Evolutionary conservation across 257 asterid species (phyloP), one percentile per base, ranked within the genome.

Genomic region (Hygrophila difformis): DNA sequence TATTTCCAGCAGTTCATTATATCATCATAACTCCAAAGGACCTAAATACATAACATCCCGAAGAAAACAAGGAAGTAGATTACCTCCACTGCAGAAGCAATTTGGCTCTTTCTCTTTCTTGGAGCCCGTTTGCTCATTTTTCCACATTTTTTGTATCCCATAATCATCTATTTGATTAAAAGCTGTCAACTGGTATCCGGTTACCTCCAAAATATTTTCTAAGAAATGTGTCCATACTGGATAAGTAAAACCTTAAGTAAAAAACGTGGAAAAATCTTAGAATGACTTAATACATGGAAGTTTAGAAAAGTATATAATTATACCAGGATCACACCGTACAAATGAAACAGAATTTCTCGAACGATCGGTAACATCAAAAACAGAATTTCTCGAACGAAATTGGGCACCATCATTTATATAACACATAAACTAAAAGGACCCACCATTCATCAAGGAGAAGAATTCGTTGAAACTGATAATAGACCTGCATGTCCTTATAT

Each of bases 11-110:
- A 34, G 50, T 56, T 65, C 46, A 44, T 60, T 39, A 56, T 20
- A 39, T 65, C 52, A 73, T 62, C 59, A 54, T 18, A 47, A n/a
- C n/a, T n/a, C n/a, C n/a, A n/a, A n/a, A 56, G 44, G 64, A 48
- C 45, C 62, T 8, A 44, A 47, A 47, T 22, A 5, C 33, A 33
- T 40, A 46, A 45, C 28, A 47, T 16, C n/a, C 28, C 17, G 46
- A 56, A 54, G 54, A n/a, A 47, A 55, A 14, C 42, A 38, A 22
- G 17, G 46, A 45, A 23, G 35, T 21, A 51, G 33, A 60, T 52
- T 66, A 89, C 98, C 98, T 89, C 91, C 45, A 89, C 86, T 36
- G 96, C 92, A 51, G 82, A 75, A 64, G 76, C 94, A 56, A 89
- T 70, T 71, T 72, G 94, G 63, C 92, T 89, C 65, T 85, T 85